Base-by-base conservation (phyloP, 805 yeast species). In the Pichia gijzeniarum region DNA sequence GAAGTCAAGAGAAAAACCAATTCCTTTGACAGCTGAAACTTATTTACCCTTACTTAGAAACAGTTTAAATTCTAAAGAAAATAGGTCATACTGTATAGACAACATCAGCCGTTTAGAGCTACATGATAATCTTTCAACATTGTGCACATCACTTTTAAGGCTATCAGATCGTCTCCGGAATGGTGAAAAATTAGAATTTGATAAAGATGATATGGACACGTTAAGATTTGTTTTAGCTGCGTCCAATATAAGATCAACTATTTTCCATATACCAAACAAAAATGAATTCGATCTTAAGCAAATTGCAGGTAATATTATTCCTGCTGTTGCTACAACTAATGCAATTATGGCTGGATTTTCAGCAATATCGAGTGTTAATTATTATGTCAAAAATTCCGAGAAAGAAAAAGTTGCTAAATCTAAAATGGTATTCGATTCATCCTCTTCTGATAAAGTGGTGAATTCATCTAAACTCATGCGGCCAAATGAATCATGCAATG, bases 251-350 rank as follows among this genome's bases (percentile, higher is more conserved):
- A 72, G 96, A 52, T 81, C 91, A 0, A 58, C 57, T 40, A 73
- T 85, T 2, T 91, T 90, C 59, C 69, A 72, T 20, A 89, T 90
- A 46, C 85, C 80, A 30, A 53, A 70, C 42, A 82, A 84, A 59
- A 73, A 93, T 3, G 82, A 85, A 48, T 93, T 95, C 59, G 95
- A 88, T 49, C 77, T 85, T 50, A 93, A 93, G 61, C 95, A 85
- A 57, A 89, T 91, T 52, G 99, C 99, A 0, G 99, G 99, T 5
- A 93, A 91, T 63, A 93, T 93, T 56, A 93, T 93, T 35, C 99
- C 99, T 0, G 99, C 99, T 0, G 90, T 95, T 54, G 98, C 99
- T 5, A 93, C 99, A 1, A 91, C 97, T 3, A 93, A 93, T 62
- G 98, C 99, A 1, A 82, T 93, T 13, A 82, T 93, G 54, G 89